Evolutionary conservation across 352 stramenopile species (phyloP).

Genomic region (Phytophthora idaei): DNA sequence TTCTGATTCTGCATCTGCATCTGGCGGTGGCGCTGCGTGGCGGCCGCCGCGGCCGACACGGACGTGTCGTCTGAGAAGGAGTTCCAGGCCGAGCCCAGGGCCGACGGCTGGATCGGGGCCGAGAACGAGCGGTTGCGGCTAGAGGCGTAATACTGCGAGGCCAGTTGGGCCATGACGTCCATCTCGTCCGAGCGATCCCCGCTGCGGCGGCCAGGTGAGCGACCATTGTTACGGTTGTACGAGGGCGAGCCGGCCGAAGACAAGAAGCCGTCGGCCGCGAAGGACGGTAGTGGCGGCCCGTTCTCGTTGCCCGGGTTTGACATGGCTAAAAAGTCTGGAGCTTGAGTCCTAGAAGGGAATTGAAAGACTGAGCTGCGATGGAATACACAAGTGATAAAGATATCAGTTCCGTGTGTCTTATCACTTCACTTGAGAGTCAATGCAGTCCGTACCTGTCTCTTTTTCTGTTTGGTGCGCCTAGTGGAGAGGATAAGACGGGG

Average conservation of each 20-base stretch:
- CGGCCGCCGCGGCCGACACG: constrained; percentile 22
- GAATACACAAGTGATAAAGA: constrained; percentile 6
- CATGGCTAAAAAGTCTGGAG: constrained; percentile 6
- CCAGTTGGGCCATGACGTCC: constrained; percentile 85
- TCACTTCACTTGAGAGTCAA: constrained; percentile 6
- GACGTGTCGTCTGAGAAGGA: constrained; percentile 58
- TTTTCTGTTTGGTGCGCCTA: constrained; percentile 5
- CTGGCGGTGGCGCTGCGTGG: constrained; percentile 24
- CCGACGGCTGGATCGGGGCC: constrained; percentile 69
- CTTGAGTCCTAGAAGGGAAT: constrained; percentile 24
- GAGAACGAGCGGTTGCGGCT: constrained; percentile 77
- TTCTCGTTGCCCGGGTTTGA: constrained; percentile 28
- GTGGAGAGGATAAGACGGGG: constrained; percentile 15
- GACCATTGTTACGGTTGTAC: constrained; percentile 32
- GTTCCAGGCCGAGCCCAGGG: constrained; percentile 61
- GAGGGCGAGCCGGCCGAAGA: constrained; percentile 28
- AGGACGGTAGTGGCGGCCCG: constrained; percentile 34
- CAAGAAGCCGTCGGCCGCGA: constrained; percentile 37
- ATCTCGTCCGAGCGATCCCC: constrained; percentile 45
- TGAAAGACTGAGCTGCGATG: constrained; percentile 23
- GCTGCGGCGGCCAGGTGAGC: constrained; percentile 10
- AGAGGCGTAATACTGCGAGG: constrained; percentile 79
- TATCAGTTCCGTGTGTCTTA: constrained; percentile 23
- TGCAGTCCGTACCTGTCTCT: constrained; percentile 34
- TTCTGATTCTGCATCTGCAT: constrained; percentile 34